These are phyloP conservation scores for Tolypocladium paradoxum DNA, from an alignment of 2,329 filamentous ascomycete genomes.

Conservation along the genomic window DNA sequence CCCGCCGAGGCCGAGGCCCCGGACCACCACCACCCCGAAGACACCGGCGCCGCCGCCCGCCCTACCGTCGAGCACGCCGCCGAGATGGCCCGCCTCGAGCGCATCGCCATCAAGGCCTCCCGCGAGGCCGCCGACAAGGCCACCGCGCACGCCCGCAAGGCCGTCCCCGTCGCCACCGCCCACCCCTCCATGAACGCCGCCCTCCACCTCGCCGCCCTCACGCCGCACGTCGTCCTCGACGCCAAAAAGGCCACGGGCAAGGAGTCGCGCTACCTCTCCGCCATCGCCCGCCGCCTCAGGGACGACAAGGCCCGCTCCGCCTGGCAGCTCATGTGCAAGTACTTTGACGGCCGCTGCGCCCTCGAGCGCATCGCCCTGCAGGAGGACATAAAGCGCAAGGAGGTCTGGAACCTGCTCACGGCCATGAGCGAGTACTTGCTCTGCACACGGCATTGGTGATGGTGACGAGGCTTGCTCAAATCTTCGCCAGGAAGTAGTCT, in stretches of 20 bases:
- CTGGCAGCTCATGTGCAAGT: conserved; percentile 68
- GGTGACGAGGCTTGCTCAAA: not conserved
- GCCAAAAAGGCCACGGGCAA: conserved; percentile 69
- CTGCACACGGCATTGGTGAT: conserved; percentile 58
- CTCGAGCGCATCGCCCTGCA: conserved; percentile 79
- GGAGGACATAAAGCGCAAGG: conserved; percentile 79
- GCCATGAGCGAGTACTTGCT: conserved; percentile 59
- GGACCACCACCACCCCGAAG: conserved; percentile 6
- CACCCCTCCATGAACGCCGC: conserved; percentile 48
- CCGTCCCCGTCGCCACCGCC: conserved; percentile 34
- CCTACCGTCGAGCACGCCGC: conserved; percentile 46
- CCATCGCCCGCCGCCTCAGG: conserved; percentile 42
- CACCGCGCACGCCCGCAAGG: conserved; percentile 42
- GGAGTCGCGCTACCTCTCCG: conserved; percentile 63
- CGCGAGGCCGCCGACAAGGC: conserved; percentile 45
- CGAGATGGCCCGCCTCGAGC: conserved; percentile 49
- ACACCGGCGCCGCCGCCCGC: conserved; percentile 13
- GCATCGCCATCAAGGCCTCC: conserved; percentile 44
- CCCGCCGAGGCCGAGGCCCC: not conserved
- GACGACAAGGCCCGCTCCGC: conserved; percentile 49
- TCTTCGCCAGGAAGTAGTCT: too few relatives aligned
- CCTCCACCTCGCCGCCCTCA: conserved; percentile 43
- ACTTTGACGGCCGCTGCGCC: conserved; percentile 78
- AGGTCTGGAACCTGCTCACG: conserved; percentile 56
- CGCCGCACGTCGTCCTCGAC: conserved; percentile 61